These are phyloP conservation scores for Pinus taeda DNA, from an alignment of 75 land plant species.

Conservation along the genomic window DNA sequence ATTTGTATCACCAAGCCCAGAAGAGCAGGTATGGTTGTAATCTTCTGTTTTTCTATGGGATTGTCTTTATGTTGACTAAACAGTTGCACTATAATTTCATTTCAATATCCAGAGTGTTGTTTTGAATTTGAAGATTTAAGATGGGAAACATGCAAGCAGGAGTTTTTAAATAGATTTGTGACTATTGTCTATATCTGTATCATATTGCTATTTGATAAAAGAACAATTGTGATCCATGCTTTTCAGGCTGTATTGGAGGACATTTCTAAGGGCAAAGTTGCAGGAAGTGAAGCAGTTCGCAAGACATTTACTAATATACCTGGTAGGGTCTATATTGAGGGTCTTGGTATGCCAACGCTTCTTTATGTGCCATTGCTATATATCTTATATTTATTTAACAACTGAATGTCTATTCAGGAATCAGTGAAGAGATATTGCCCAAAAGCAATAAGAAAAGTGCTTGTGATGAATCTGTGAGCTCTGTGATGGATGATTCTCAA, in stretches of 20 bases:
- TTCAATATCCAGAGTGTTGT: background rate
- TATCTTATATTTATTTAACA: background rate
- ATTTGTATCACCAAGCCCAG: conserved; percentile 71
- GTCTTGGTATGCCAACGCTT: conserved; percentile 17
- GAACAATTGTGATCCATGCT: conserved; percentile 9
- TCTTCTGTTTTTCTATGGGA: background rate
- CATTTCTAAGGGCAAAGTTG: conserved; percentile 73
- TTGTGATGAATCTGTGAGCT: background rate
- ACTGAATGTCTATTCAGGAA: background rate
- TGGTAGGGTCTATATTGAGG: conserved; percentile 7
- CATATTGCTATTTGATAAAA: background rate
- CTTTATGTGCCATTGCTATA: background rate
- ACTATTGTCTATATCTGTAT: background rate
- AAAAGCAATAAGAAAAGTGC: background rate
- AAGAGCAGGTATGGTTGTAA: conserved; percentile 73
- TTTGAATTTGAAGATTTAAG: background rate
- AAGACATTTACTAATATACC: conserved; percentile 28
- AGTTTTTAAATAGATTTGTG: background rate
- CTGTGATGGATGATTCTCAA: background rate
- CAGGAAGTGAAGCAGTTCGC: conserved; percentile 60
- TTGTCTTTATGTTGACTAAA: background rate
- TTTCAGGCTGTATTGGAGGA: conserved; percentile 58
- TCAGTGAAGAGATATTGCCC: background rate
- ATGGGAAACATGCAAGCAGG: background rate
- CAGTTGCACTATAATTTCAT: background rate